Percentiles rank a stretch among this genome's conserved stretches.
phyloP scores from a whole-genome alignment of 805 yeast species.

The Wickerhamomyces strasburgensis region DNA sequence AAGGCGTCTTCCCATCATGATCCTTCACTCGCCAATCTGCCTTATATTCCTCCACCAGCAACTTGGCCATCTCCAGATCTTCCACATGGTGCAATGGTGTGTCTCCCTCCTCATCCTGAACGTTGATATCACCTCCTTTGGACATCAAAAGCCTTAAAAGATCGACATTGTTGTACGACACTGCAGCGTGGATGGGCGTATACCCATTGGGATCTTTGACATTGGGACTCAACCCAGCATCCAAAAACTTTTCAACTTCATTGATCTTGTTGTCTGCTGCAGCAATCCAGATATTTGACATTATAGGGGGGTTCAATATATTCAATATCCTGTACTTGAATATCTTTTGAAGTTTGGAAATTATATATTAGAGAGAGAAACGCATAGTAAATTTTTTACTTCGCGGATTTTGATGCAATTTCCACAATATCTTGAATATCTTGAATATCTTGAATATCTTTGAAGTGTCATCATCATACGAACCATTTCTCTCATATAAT shows the following conservation, averaged over 20 bases:
- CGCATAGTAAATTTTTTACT: no score
- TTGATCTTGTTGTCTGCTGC: constrained; percentile 77
- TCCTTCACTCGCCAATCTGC: constrained; percentile 67
- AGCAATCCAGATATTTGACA: constrained; percentile 82
- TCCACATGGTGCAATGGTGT: constrained; percentile 93
- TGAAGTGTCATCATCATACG: no score
- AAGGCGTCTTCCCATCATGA: constrained; percentile 69
- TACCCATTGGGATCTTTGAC: constrained; percentile 89
- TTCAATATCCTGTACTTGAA: no score
- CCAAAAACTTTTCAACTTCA: constrained; percentile 52
- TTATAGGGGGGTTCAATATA: background rate
- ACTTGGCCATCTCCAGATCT: constrained; percentile 56
- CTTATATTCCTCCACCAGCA: constrained; percentile 58
- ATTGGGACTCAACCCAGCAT: constrained; percentile 56
- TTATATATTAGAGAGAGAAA: no score
- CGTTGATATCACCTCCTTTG: constrained; percentile 73
- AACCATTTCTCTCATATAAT: no score
- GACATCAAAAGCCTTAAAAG: constrained; percentile 53
- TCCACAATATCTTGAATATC: no score
- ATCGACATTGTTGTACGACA: constrained; percentile 80
- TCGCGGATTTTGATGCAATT: no score
- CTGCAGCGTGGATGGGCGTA: constrained; percentile 97
- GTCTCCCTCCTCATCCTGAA: constrained; percentile 87
- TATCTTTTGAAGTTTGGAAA: no score
- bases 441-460: no score